Conservation (phyloP, 345 rosid species). For the Erucastrum elatum region DNA sequence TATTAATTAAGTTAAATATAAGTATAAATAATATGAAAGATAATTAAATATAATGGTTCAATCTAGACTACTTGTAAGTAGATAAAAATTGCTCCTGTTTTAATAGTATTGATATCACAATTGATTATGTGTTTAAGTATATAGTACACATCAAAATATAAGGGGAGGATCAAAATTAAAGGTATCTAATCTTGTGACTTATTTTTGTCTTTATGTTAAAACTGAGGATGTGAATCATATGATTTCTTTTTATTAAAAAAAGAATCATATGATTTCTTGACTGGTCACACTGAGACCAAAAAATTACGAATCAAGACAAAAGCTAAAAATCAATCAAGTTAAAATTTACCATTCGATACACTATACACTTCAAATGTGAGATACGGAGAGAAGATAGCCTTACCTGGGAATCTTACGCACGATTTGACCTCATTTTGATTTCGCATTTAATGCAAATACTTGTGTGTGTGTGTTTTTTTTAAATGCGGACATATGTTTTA, state of each 20-base stretch:
- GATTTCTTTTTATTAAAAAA: constrained; percentile 1
- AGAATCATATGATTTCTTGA: constrained; percentile 16
- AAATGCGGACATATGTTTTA: not conserved
- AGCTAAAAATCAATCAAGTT: not conserved
- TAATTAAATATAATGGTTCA: no score
- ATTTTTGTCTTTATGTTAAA: constrained; percentile 7
- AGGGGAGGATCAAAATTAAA: constrained; percentile 2
- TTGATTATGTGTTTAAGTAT: not conserved
- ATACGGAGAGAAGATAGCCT: not conserved
- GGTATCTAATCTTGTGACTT: not conserved
- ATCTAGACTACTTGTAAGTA: no score
- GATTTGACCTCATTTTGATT: constrained; percentile 18
- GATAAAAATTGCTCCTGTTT: no score
- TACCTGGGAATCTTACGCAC: constrained; percentile 23
- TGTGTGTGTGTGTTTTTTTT: not conserved
- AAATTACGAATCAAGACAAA: not conserved
- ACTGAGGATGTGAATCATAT: not conserved
- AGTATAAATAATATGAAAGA: no score
- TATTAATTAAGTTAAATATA: no score
- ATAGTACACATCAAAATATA: not conserved
- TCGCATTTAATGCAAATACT: constrained; percentile 23
- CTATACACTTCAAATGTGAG: not conserved
- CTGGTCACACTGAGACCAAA: constrained; percentile 17
- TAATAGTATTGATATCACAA: no score
- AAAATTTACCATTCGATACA: constrained; percentile 8